Percentiles rank a stretch among this genome's conserved stretches.
Conservation (phyloP, 2,329 filamentous ascomycete genomes). For the Fusarium heterosporum region DNA sequence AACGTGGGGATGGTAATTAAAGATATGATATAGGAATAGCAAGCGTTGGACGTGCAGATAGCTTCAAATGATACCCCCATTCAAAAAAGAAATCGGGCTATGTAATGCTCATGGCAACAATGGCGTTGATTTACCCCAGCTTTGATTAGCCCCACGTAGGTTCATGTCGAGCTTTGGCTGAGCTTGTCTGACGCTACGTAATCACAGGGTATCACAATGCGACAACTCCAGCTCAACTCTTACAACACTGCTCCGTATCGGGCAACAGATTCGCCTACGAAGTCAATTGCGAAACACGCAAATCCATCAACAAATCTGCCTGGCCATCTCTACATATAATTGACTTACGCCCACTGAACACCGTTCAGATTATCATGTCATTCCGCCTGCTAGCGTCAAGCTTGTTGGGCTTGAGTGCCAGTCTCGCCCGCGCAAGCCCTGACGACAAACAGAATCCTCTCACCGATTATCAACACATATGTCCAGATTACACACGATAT, state of each 20-base stretch:
- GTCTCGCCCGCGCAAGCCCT: conserved; percentile 34
- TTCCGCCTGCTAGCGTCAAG: conserved; percentile 44
- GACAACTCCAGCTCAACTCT: conserved; percentile 20
- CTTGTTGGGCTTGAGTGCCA: conserved; percentile 45
- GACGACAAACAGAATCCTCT: conserved; percentile 45
- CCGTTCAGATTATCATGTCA: conserved; percentile 39
- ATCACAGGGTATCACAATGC: conserved; percentile 30
- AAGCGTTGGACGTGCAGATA: conserved; percentile 18
- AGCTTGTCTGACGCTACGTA: conserved; percentile 32
- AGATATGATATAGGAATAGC: background rate
- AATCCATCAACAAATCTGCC: background rate
- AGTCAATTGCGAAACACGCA: background rate
- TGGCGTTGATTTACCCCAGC: conserved; percentile 9
- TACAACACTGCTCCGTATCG: conserved; percentile 1
- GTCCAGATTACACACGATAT: conserved; percentile 57
- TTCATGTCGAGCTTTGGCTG: conserved; percentile 5
- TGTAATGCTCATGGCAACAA: background rate
- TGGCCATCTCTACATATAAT: background rate
- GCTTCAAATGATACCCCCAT: conserved; percentile 41
- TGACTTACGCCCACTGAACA: background rate
- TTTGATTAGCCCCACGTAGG: conserved; percentile 22
- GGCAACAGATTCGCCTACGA: background rate
- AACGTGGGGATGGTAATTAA: conserved; percentile 90
- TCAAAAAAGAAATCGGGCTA: background rate
- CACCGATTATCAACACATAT: conserved; percentile 47